Evolutionary conservation across 2,329 filamentous ascomycete genomes (phyloP).

Genomic region (Pseudonectria foliicola): DNA sequence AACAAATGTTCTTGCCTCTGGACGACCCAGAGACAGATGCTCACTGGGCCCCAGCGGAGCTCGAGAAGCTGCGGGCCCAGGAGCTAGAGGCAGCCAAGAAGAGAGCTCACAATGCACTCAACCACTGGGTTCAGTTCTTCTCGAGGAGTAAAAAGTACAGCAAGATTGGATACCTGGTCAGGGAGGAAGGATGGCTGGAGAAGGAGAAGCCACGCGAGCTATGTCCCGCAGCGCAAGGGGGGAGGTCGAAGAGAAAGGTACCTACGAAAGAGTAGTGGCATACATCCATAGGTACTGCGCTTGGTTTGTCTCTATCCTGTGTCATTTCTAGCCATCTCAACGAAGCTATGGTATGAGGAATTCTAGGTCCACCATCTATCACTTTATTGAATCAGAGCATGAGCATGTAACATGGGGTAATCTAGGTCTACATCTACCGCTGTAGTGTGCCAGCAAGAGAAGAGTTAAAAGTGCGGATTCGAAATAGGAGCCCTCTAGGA

Average conservation of each 20-base stretch:
- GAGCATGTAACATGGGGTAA: no score
- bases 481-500: no score
- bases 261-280: conserved; percentile 3
- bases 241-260: conserved; percentile 42
- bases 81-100: conserved; percentile 60
- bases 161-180: conserved; percentile 67
- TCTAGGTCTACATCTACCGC: no score
- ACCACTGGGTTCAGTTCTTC: conserved; percentile 83
- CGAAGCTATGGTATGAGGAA: no score
- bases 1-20: conserved; percentile 71
- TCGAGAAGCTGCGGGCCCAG: conserved; percentile 46
- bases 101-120: conserved; percentile 59
- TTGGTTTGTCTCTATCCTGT: no score
- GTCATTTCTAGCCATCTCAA: no score
- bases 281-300: not conserved
- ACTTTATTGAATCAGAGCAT: no score
- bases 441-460: no score
- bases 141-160: conserved; percentile 72
- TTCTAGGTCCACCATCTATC: no score
- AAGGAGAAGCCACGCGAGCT: conserved; percentile 55
- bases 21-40: conserved; percentile 57
- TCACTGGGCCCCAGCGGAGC: conserved; percentile 47
- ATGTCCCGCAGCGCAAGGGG: conserved; percentile 63
- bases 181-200: conserved; percentile 54
- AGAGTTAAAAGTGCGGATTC: no score